Base-by-base conservation (phyloP, 495 filamentous ascomycete species). In the Lasiosphaeris hirsuta region DNA sequence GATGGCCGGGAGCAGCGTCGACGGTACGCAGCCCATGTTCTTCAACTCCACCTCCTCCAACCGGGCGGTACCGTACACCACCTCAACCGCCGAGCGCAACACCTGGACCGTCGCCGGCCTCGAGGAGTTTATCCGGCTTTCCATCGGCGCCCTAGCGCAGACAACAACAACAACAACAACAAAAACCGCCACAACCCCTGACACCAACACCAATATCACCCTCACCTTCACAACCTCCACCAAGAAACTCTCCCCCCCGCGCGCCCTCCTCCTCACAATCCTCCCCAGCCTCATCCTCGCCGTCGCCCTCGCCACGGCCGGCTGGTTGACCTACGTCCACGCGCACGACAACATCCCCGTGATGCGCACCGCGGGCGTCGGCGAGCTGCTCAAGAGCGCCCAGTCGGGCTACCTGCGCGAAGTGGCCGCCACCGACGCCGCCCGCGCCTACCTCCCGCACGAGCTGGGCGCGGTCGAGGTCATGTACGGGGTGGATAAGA, bases 11-110 rank as follows among this genome's bases (percentile, higher is more conserved):
- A 13, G 46, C 56, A 60, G 59, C 40, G 57, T 68, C 6, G 63
- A 64, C 38, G 68, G 65, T 17, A 57, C 54, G 3, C 68, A 70
- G 14, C 66, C 68, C 45, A 61, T 63, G 40, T 67, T 70, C 54
- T 59, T 50, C 63, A 66, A 69, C 58, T 67, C 59, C 2, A 57
- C 59, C 41, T 4, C 44, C 19, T 57, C 65, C 42, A 39, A 42
- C 55, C 55, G 51, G 7, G 52, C 65, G 14, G 10, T 66, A 34
- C 14, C 61, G 3, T 58, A 57, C 62, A 63, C 63, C 10, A 18
- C 57, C n/a, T 18, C 57, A 10, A 10, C 35, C 1, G 37, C 54
- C 7, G 15, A 47, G 5, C 42, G 30, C 18, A 71, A 71, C 51
- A 52, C 36, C 43, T 71, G 66, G 66, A 69, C 68, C 0, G 57